Evolutionary conservation across 768 basidiomycete species (phyloP).

Genomic region (Ephemerocybe angulata): DNA sequence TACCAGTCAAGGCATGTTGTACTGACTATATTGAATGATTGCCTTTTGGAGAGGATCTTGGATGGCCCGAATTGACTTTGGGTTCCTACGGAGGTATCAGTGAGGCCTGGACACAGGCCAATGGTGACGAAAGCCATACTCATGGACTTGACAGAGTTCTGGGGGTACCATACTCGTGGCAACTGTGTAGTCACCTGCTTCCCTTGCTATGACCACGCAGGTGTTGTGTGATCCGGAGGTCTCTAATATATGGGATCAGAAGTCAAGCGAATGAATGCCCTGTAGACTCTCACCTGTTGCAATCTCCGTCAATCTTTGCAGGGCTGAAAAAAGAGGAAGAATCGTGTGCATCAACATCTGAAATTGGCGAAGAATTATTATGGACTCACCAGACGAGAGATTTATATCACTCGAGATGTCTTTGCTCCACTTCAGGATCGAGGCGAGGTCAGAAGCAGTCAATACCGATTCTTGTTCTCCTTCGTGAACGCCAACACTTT

Average conservation of each 20-base stretch:
- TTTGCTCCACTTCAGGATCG: slow-evolving; percentile 72
- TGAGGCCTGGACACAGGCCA: slow-evolving; percentile 2
- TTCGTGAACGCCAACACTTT: slow-evolving; percentile 36
- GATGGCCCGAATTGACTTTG: slow-evolving; percentile 55
- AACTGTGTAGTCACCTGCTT: slow-evolving; percentile 68
- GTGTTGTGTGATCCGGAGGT: slow-evolving; percentile 65
- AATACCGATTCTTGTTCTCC: slow-evolving; percentile 58
- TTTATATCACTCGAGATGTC: slow-evolving; percentile 74
- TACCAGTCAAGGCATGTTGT: background rate
- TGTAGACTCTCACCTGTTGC: slow-evolving; percentile 50
- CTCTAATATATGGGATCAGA: slow-evolving; percentile 32
- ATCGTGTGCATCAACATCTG: background rate
- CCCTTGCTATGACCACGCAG: slow-evolving; percentile 63
- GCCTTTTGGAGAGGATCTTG: slow-evolving; percentile 61
- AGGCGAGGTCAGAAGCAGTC: slow-evolving; percentile 57
- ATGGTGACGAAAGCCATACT: slow-evolving; percentile 39
- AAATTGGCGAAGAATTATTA: background rate
- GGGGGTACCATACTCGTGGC: slow-evolving; percentile 63
- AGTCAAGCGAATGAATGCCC: too few species aligned
- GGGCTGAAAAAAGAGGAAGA: slow-evolving; percentile 31
- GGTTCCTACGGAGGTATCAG: slow-evolving; percentile 40
- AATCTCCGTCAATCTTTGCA: slow-evolving; percentile 69
- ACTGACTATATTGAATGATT: slow-evolving; percentile 62
- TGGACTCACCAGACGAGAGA: slow-evolving; percentile 49
- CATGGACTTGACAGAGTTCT: slow-evolving; percentile 61